Percentiles rank a stretch among this genome's conserved stretches.
These are phyloP conservation scores for Neurospora terricola DNA, from an alignment of 495 filamentous ascomycete species.

Conservation along the genomic window DNA sequence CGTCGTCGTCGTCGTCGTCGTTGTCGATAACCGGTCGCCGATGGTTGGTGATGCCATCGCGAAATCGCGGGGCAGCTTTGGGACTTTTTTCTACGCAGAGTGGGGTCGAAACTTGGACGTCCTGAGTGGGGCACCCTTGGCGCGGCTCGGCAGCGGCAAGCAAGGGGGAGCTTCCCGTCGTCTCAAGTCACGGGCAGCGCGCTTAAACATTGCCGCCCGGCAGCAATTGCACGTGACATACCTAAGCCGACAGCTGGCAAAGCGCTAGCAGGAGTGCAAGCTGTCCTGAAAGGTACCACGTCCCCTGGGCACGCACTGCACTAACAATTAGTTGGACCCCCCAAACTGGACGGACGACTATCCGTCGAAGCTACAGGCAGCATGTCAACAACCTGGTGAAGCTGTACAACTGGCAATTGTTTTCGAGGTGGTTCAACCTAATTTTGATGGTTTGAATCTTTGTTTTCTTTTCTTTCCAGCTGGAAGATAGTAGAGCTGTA, in stretches of 20 bases:
- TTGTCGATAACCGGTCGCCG: neutral
- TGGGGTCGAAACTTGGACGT: conserved; percentile 1
- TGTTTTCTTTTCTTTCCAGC: neutral
- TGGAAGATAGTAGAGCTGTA: neutral
- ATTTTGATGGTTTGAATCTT: neutral
- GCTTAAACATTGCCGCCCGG: neutral
- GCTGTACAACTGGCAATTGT: neutral
- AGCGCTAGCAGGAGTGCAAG: neutral
- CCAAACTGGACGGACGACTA: neutral
- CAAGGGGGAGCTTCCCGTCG: neutral
- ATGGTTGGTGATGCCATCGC: neutral
- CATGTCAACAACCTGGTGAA: neutral
- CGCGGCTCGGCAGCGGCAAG: neutral
- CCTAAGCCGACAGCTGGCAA: neutral
- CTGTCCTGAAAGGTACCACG: neutral
- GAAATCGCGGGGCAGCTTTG: conserved; percentile 9
- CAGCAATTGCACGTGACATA: neutral
- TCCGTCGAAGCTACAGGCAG: neutral
- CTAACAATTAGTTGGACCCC: neutral
- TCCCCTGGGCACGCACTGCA: neutral
- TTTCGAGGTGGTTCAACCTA: neutral
- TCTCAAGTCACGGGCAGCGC: neutral
- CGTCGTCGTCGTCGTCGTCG: neutral
- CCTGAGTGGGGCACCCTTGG: neutral
- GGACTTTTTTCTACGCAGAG: conserved; percentile 1